Evolutionary conservation across 73 alveolate species (phyloP).

Genomic region (Halteria grandinella): DNA sequence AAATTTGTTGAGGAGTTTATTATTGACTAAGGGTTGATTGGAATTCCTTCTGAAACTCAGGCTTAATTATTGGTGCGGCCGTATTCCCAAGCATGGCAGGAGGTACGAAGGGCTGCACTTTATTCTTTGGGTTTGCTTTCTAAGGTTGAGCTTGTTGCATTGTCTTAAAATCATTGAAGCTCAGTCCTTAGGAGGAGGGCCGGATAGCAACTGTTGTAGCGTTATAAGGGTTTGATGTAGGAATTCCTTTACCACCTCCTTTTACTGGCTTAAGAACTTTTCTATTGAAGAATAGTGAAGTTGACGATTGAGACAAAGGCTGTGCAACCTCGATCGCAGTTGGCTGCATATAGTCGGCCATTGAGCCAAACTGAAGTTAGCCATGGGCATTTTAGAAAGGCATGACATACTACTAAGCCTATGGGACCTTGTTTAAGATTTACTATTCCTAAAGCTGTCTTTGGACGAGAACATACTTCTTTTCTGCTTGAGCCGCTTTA

Average conservation of each 20-base stretch:
- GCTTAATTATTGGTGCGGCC: constrained; percentile 46
- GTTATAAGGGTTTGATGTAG: constrained; percentile 26
- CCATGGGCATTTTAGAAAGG: constrained; percentile 41
- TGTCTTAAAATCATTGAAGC: background rate
- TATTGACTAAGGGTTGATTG: background rate
- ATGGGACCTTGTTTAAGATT: background rate
- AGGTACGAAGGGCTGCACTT: background rate
- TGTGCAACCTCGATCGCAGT: background rate
- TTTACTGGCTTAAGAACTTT: constrained; percentile 61
- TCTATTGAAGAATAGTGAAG: constrained; percentile 48
- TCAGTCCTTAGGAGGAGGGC: constrained; percentile 16
- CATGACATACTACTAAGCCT: constrained; percentile 21
- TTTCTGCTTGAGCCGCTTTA: constrained; percentile 20
- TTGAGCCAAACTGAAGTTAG: constrained; percentile 20
- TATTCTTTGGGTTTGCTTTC: background rate
- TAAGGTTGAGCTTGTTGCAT: background rate
- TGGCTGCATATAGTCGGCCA: background rate
- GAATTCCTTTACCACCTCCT: constrained; percentile 63
- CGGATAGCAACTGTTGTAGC: too few species aligned
- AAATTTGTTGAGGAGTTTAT: constrained; percentile 22
- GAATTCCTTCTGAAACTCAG: constrained; percentile 35
- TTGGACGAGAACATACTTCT: constrained; percentile 1
- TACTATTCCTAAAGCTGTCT: background rate
- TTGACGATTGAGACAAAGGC: background rate
- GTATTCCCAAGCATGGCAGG: constrained; percentile 22